phyloP scores from a whole-genome alignment of 2,329 filamentous ascomycete species.

The Teratosphaeria viscida region DNA sequence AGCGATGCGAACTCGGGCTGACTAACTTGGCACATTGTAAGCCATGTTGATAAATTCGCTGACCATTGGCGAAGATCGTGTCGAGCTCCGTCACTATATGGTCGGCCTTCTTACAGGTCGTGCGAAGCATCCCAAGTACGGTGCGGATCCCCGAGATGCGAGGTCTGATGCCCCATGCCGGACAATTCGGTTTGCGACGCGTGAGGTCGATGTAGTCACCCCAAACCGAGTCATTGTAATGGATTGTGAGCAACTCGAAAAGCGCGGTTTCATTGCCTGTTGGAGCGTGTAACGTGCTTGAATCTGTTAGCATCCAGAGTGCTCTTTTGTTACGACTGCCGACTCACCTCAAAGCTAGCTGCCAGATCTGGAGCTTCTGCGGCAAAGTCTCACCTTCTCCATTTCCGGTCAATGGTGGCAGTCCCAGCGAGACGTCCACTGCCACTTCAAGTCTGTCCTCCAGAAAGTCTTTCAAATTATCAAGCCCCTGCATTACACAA shows the following conservation, averaged over 20 bases:
- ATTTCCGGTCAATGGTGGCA: not conserved
- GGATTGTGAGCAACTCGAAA: conserved; percentile 1
- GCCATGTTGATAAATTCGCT: not conserved
- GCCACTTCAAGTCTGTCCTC: not conserved
- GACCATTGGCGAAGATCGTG: not conserved
- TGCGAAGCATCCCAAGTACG: not conserved
- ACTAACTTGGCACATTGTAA: not conserved
- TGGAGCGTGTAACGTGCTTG: conserved; percentile 7
- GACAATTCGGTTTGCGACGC: not conserved
- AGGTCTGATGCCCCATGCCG: not conserved
- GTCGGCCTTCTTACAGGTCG: not conserved
- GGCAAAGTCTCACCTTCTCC: conserved; percentile 2
- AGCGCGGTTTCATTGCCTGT: conserved; percentile 6
- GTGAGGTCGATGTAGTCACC: conserved; percentile 1
- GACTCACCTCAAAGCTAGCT: not conserved
- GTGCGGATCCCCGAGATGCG: conserved; percentile 1
- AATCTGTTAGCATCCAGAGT: not conserved
- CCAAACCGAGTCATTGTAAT: conserved; percentile 5
- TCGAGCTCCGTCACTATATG: not conserved
- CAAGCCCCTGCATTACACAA: conserved; percentile 3
- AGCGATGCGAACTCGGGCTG: not conserved
- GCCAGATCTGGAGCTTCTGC: not conserved
- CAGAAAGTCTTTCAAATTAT: not conserved
- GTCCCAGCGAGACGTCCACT: not conserved
- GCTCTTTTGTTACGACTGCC: not conserved